Evolutionary conservation across 2,329 filamentous ascomycete genomes (phyloP).

Genomic region (Nigrospora osmanthi): DNA sequence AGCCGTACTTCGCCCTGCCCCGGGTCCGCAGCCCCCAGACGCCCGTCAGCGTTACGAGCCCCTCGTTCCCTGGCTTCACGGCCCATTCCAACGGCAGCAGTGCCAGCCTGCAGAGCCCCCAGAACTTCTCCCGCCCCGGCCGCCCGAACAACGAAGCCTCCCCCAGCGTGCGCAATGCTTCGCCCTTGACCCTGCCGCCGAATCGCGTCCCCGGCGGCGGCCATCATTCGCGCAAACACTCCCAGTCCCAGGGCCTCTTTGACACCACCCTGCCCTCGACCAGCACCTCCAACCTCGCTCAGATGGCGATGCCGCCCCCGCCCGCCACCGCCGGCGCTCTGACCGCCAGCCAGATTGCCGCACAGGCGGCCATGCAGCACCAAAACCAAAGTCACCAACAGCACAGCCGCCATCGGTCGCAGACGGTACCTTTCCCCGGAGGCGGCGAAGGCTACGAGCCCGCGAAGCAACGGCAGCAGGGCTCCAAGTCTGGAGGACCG

Average conservation of each 20-base stretch:
- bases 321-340: conserved; percentile 29
- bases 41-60: conserved; percentile 29
- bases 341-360: conserved; percentile 70
- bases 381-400: conserved; percentile 40
- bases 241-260: conserved; percentile 69
- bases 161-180: conserved; percentile 28
- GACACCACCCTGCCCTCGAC: conserved; percentile 64
- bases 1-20: conserved; percentile 21
- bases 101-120: conserved; percentile 40
- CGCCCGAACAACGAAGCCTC: conserved; percentile 20
- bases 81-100: conserved; percentile 39
- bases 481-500: neutral
- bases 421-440: conserved; percentile 58
- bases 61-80: conserved; percentile 41
- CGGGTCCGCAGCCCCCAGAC: conserved; percentile 34
- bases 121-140: conserved; percentile 52
- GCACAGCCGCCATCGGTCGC: conserved; percentile 60
- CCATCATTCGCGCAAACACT: conserved; percentile 47
- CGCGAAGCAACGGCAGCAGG: conserved; percentile 17
- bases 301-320: conserved; percentile 27
- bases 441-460: conserved; percentile 31
- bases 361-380: conserved; percentile 65
- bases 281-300: conserved; percentile 45
- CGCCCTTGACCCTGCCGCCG: conserved; percentile 33
- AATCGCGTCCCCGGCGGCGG: conserved; percentile 25